phyloP scores from a whole-genome alignment of 805 yeast genomes.

The Cyberlindnera samutprakarnensis region DNA sequence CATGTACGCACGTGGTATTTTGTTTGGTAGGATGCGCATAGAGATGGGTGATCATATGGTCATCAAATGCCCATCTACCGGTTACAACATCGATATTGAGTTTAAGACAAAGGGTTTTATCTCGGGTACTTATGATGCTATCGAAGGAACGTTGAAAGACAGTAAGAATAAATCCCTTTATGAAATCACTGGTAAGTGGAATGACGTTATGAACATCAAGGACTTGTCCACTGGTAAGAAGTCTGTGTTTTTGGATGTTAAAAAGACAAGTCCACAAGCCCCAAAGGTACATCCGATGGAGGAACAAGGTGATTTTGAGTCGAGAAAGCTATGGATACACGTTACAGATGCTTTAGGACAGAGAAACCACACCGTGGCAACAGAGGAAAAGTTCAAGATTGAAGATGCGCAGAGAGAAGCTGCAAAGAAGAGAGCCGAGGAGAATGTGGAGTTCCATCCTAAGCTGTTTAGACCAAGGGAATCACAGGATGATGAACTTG shows the following conservation, averaged over 20 bases:
- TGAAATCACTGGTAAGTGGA: slow-evolving; percentile 88
- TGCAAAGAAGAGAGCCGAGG: slow-evolving; percentile 69
- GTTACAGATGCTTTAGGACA: slow-evolving; percentile 76
- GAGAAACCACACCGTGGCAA: slow-evolving; percentile 77
- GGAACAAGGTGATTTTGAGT: slow-evolving; percentile 78
- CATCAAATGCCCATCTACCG: slow-evolving; percentile 54
- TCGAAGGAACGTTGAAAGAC: slow-evolving; percentile 62
- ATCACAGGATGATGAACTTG: slow-evolving; percentile 37
- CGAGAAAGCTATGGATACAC: slow-evolving; percentile 74
- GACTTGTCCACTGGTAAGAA: slow-evolving; percentile 42
- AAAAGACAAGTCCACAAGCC: slow-evolving; percentile 38
- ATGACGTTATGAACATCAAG: slow-evolving; percentile 69
- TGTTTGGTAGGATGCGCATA: slow-evolving; percentile 82
- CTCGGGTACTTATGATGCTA: slow-evolving; percentile 85
- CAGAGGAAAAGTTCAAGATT: slow-evolving; percentile 79
- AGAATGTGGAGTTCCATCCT: slow-evolving; percentile 77
- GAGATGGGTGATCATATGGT: slow-evolving; percentile 90
- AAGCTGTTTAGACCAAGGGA: slow-evolving; percentile 54
- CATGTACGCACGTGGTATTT: slow-evolving; percentile 87
- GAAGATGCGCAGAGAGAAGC: slow-evolving; percentile 78
- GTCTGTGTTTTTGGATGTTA: slow-evolving; percentile 52
- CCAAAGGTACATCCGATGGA: slow-evolving; percentile 73
- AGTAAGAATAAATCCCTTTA: slow-evolving; percentile 45
- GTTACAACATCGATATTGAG: slow-evolving; percentile 72
- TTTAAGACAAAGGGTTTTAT: slow-evolving; percentile 94